Conservation (phyloP, 495 filamentous ascomycete genomes). For the Corynascus novoguineensis region DNA sequence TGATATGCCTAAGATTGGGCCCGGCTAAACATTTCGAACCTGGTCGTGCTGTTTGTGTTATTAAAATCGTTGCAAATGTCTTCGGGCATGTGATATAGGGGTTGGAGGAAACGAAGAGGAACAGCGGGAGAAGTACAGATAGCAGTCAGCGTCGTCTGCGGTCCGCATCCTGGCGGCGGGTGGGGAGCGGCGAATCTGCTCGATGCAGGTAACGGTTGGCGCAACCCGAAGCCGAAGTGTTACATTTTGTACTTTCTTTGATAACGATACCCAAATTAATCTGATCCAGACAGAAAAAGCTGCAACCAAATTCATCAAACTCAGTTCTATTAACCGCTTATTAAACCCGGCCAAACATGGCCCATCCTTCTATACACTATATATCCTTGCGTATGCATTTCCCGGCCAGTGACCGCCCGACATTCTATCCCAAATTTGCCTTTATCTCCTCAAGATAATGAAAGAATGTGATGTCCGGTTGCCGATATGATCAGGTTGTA, state of each 20-base stretch:
- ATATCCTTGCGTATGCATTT: not conserved
- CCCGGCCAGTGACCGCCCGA: not conserved
- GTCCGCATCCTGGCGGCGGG: no score
- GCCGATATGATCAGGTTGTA: constrained; percentile 7
- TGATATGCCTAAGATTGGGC: constrained; percentile 88
- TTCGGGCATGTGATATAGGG: no score
- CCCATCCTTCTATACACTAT: constrained; percentile 8
- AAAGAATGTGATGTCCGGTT: constrained; percentile 11
- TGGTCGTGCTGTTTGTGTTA: not conserved
- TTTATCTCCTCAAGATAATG: not conserved
- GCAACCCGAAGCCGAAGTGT: no score
- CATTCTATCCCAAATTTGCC: constrained; percentile 2
- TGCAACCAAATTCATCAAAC: not conserved
- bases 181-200: no score
- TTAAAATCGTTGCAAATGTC: not conserved
- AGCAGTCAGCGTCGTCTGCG: no score
- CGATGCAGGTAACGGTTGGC: no score
- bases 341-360: not conserved
- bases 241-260: not conserved
- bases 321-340: not conserved
- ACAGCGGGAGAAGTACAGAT: no score
- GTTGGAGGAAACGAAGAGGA: no score
- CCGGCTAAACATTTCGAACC: constrained; percentile 48
- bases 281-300: not conserved
- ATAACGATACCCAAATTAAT: constrained; percentile 7